Percentiles rank a stretch among this genome's conserved stretches.
phyloP scores from a whole-genome alignment of 139 green algal genomes.

The Microglena sp. region DNA sequence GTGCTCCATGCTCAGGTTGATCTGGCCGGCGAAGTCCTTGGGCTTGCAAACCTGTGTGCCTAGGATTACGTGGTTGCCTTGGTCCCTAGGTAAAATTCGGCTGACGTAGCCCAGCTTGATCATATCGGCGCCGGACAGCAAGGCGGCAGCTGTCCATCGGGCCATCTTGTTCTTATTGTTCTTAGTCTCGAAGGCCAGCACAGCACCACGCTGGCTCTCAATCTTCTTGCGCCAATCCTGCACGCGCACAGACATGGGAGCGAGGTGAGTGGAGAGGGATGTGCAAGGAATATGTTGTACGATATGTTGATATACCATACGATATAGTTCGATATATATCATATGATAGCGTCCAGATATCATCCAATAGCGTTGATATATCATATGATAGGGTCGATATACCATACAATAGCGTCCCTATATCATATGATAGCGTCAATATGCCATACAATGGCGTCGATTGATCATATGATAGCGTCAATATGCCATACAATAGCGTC shows the following conservation, averaged over 20 bases:
- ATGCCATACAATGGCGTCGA: no score
- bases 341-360: no score
- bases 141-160: constrained; percentile 88
- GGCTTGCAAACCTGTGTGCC: constrained; percentile 82
- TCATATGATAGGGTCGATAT: no score
- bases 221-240: constrained; percentile 93
- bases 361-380: no score
- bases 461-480: no score
- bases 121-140: constrained; percentile 79
- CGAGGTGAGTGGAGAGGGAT: neutral
- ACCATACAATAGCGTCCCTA: no score
- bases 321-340: neutral
- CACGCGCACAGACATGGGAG: neutral
- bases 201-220: constrained; percentile 90
- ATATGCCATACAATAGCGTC: no score
- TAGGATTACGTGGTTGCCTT: constrained; percentile 81
- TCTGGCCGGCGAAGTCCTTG: constrained; percentile 81
- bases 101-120: constrained; percentile 90
- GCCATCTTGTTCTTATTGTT: constrained; percentile 98
- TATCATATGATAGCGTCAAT: no score
- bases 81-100: constrained; percentile 42
- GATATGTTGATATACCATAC: no score
- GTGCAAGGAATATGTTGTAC: neutral
- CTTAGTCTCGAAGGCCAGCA: constrained; percentile 90
- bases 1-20: constrained; percentile 91